phyloP scores from a whole-genome alignment of 2,329 filamentous ascomycete species.

The Rutstroemia sp. region DNA sequence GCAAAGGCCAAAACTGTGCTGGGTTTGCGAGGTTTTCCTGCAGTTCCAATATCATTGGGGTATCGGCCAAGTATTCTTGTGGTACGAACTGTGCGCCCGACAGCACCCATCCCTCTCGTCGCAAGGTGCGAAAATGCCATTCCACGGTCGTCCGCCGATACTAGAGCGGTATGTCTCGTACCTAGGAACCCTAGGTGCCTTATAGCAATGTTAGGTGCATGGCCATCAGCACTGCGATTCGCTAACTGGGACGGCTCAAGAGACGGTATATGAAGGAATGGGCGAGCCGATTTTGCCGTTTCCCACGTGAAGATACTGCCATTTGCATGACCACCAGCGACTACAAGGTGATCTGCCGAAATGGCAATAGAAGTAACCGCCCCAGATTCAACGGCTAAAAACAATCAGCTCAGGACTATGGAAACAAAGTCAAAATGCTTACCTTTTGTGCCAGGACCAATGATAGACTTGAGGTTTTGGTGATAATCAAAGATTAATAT shows the following conservation, averaged over 20 bases:
- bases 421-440: slow-evolving; percentile 22
- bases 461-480: slow-evolving; percentile 88
- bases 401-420: too few relatives aligned
- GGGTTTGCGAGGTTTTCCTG: slow-evolving; percentile 69
- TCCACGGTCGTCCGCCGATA: slow-evolving; percentile 87
- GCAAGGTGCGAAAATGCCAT: slow-evolving; percentile 99
- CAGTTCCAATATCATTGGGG: slow-evolving; percentile 56
- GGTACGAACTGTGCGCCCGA: slow-evolving; percentile 81
- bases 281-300: slow-evolving; percentile 69
- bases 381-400: slow-evolving; percentile 77
- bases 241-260: slow-evolving; percentile 59
- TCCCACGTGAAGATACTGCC: slow-evolving; percentile 98
- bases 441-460: slow-evolving; percentile 90
- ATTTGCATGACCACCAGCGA: slow-evolving; percentile 82
- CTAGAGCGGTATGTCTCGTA: slow-evolving; percentile 85
- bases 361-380: slow-evolving; percentile 80
- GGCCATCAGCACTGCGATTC: slow-evolving; percentile 68
- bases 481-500: slow-evolving; percentile 96
- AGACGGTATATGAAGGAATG: slow-evolving; percentile 81
- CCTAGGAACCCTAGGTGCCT: slow-evolving; percentile 93
- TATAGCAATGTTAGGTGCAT: slow-evolving; percentile 69
- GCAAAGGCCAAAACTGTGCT: slow-evolving; percentile 93
- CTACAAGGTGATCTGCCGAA: slow-evolving; percentile 86
- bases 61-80: slow-evolving; percentile 88
- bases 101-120: slow-evolving; percentile 77